Base-by-base conservation (phyloP, 352 stramenopile genomes). In the Phytophthora chlamydospora region DNA sequence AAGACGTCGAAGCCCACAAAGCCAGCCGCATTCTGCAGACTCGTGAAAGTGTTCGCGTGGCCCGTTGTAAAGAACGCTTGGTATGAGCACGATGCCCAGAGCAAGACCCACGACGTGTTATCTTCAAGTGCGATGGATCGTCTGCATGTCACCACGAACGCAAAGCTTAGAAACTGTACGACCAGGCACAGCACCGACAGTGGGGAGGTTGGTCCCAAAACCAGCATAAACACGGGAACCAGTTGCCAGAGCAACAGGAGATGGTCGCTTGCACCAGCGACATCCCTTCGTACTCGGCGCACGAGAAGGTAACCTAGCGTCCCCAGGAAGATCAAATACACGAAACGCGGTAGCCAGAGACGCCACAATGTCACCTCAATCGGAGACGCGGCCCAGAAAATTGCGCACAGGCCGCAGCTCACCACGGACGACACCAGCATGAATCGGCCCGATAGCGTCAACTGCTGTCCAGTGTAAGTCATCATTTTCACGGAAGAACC, bases 1-100 rank as follows among this genome's bases (percentile, higher is more conserved):
- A 97, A 97, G 19, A 77, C 68, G 68, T 96, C 86, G 39, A 97
- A 91, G 12, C 90, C 90, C 13, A 97, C 82, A 65, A 97, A 98
- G 3, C 75, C 85, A 10, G 86, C 77, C 2, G 87, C 89, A 66
- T 97, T 97, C 68, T 98, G 90, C 11, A 98, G 78, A 71, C 86
- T 92, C 29, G 87, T 91, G 72, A 97, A 97, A 42, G 84, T 89
- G 64, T 90, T 96, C 34, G 93, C 75, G 52, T 98, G 91, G 19
- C 91, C 90, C 8, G 88, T 95, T 56, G 81, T 75, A 56, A 96
- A 97, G 62, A 97, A 97, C 10, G 80, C 73, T 58, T 89, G 83
- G 42, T 82, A 86, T 32, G 66, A 80, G 36, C 74, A 66, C 14
- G 68, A 85, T 46, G 80, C 87, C 76, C 62, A 91, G 31, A 90